Conservation (phyloP, 805 yeast genomes). For the Saturnispora galanensis region DNA sequence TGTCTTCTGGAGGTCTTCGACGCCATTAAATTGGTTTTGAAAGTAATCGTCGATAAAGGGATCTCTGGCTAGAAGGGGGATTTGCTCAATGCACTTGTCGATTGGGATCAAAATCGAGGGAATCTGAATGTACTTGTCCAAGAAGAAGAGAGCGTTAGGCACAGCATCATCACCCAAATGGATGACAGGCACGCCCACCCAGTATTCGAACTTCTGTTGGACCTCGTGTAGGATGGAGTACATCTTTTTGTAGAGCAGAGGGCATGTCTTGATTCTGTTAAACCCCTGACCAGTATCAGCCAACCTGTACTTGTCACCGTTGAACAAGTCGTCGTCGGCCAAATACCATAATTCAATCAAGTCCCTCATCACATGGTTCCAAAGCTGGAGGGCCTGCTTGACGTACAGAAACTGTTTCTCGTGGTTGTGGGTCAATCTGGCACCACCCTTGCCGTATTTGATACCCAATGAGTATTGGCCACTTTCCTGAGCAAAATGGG, state of each 20-base stretch:
- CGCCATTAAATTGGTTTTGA: slow-evolving; percentile 46
- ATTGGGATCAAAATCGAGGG: slow-evolving; percentile 71
- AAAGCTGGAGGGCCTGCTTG: slow-evolving; percentile 59
- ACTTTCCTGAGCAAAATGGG: slow-evolving; percentile 29
- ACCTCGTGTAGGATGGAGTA: slow-evolving; percentile 57
- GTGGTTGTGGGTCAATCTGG: slow-evolving; percentile 66
- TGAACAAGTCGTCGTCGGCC: slow-evolving; percentile 63
- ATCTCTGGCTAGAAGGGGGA: slow-evolving; percentile 46
- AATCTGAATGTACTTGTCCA: slow-evolving; percentile 73
- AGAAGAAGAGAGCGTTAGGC: slow-evolving; percentile 70
- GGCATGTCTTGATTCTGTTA: slow-evolving; percentile 68
- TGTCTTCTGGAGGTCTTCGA: slow-evolving; percentile 40
- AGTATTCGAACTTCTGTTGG: slow-evolving; percentile 48
- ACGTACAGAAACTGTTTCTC: slow-evolving; percentile 66
- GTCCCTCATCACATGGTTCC: slow-evolving; percentile 72
- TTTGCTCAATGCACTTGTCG: slow-evolving; percentile 44
- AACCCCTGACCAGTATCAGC: slow-evolving; percentile 76
- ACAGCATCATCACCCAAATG: slow-evolving; percentile 80
- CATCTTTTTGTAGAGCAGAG: slow-evolving; percentile 60
- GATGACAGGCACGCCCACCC: slow-evolving; percentile 77
- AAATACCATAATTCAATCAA: slow-evolving; percentile 70
- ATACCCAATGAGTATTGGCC: slow-evolving; percentile 46
- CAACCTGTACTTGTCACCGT: slow-evolving; percentile 45
- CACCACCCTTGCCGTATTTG: slow-evolving; percentile 54
- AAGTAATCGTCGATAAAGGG: slow-evolving; percentile 41